A percentile compares a stretch with the other conserved stretches of the same genome.
These are phyloP conservation scores for Nakazawaea wickerhamii DNA, from an alignment of 805 yeast genomes.

Conservation along the genomic window DNA sequence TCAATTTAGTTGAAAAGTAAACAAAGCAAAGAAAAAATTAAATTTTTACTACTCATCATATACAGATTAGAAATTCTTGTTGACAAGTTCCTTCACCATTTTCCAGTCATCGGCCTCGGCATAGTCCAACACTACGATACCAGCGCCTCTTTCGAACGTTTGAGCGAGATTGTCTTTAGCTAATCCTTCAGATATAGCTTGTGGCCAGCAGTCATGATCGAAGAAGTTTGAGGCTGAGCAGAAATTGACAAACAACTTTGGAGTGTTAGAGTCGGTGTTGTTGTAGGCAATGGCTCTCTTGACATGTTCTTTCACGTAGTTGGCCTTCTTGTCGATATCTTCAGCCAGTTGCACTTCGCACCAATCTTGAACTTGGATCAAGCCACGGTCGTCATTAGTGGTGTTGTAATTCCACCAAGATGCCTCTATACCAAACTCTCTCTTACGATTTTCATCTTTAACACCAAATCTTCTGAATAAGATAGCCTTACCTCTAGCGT, in stretches of 20 bases:
- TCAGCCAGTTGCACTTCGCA: constrained; percentile 52
- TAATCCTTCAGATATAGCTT: constrained; percentile 52
- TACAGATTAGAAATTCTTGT: constrained; percentile 35
- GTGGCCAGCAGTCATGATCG: constrained; percentile 72
- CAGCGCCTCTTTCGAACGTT: constrained; percentile 50
- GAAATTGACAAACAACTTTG: constrained; percentile 64
- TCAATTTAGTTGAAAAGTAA: neutral
- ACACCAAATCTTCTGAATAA: constrained; percentile 72
- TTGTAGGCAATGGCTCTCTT: constrained; percentile 47
- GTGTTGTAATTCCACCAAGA: constrained; percentile 62
- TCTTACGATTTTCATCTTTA: constrained; percentile 32
- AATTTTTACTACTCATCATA: too few species aligned
- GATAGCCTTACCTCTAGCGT: constrained; percentile 60
- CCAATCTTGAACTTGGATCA: constrained; percentile 65
- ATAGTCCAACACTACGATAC: constrained; percentile 65
- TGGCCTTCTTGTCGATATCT: constrained; percentile 52
- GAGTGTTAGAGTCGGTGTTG: constrained; percentile 32
- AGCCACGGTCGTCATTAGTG: constrained; percentile 58
- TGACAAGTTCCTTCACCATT: constrained; percentile 43
- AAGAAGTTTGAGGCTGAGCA: constrained; percentile 71
- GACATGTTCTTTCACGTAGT: constrained; percentile 51
- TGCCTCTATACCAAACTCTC: constrained; percentile 61
- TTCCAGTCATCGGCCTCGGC: constrained; percentile 60
- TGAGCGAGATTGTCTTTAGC: constrained; percentile 36
- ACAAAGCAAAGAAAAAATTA: neutral